Base-by-base conservation (phyloP, 331 rosid species). In the Acacia concinna region DNA sequence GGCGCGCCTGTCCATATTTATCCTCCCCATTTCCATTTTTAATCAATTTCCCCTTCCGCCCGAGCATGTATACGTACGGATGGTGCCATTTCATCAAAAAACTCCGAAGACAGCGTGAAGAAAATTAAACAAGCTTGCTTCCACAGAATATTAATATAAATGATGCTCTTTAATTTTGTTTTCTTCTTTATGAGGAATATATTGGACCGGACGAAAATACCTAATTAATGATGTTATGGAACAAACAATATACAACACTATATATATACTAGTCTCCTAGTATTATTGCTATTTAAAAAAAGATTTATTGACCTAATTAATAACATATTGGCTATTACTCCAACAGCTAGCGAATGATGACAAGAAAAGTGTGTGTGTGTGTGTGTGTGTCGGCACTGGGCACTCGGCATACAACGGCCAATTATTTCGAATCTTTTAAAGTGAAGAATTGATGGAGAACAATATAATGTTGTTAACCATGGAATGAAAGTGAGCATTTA, bases 161-260 rank as follows among this genome's bases (percentile, higher is more conserved):
- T n/a, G n/a, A 20, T 57, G 9, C 32, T 13, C 30, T 21, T 2
- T n/a, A n/a, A n/a, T n/a, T n/a, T 23, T 40, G 0, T 40, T 40
- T 11, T n/a, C 6, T 21, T 37, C 25, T 14, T 68, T 3, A 23
- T 38, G 52, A 40, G n/a, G 73, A 68, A 40, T 68, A 71, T 41
- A 15, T 65, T 62, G 49, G 40, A 64, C 68, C 77, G 32, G 41
- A 63, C 46, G 57, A 75, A 57, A 31, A 75, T 69, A 68, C 54
- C 57, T 60, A 17, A 54, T 15, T 60, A 17, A 54, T 15, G 35
- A 30, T 63, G 79, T 21, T 27, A 62, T 47, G 23, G 25, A 60
- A 47, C 43, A 25, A n/a, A n/a, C n/a, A n/a, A n/a, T n/a, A n/a
- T n/a, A n/a, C n/a, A n/a, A n/a, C n/a, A n/a, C n/a, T n/a, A n/a